These are phyloP conservation scores for Lantana camara DNA, from an alignment of 257 asterid species.

Conservation along the genomic window DNA sequence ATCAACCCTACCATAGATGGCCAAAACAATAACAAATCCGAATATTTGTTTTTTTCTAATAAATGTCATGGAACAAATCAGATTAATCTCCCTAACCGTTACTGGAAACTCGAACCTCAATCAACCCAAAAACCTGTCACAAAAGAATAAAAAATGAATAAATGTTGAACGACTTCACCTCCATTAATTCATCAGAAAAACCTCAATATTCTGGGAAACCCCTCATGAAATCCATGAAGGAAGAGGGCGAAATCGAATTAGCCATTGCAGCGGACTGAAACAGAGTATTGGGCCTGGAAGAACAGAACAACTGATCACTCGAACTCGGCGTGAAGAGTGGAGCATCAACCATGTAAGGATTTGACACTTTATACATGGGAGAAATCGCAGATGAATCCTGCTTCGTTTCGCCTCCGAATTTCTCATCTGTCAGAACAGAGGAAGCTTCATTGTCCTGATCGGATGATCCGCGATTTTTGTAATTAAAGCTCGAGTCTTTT, in stretches of 20 bases:
- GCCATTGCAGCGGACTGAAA: constrained; percentile 21
- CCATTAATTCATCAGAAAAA: not conserved
- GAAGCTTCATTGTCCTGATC: constrained; percentile 4
- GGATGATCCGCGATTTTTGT: not conserved
- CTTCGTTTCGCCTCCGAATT: constrained; percentile 3
- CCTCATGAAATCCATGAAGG: constrained; percentile 32
- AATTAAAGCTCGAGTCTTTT: not conserved
- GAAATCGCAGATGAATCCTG: constrained; percentile 26
- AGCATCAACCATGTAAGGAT: constrained; percentile 23
- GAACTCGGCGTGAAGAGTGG: constrained; percentile 30
- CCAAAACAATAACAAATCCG: constrained; percentile 10
- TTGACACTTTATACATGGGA: constrained; percentile 21
- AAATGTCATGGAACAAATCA: not conserved
- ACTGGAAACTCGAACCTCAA: not conserved
- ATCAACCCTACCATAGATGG: constrained; percentile 14
- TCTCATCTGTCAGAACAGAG: constrained; percentile 2
- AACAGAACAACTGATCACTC: constrained; percentile 24
- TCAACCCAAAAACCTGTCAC: not conserved
- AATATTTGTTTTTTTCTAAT: no score
- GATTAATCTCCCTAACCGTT: not conserved
- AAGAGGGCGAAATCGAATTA: constrained; percentile 27
- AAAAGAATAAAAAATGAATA: not conserved
- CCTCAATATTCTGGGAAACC: constrained; percentile 26
- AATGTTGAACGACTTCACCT: not conserved
- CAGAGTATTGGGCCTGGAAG: constrained; percentile 19